These are phyloP conservation scores for Mycena leptocephala DNA, from an alignment of 768 basidiomycete species.

Conservation along the genomic window DNA sequence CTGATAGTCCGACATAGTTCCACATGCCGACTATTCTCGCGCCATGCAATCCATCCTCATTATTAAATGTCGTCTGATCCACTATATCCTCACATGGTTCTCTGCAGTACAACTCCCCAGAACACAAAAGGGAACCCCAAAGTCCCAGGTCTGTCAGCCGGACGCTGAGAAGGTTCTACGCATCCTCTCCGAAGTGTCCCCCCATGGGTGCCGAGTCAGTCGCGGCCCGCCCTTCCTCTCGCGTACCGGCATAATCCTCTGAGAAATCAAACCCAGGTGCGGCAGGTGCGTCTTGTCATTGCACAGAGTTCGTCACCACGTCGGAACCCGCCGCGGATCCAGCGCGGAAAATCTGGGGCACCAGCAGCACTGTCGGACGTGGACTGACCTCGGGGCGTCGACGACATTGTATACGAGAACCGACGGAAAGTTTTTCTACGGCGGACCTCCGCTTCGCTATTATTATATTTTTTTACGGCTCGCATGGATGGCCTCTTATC, in stretches of 20 bases:
- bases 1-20: slow-evolving; percentile 16
- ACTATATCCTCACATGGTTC: not conserved
- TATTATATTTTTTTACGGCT: no score
- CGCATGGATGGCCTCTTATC: not conserved
- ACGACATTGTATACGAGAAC: not conserved
- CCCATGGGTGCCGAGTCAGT: not conserved
- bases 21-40: not conserved
- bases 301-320: no score
- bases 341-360: slow-evolving; percentile 18
- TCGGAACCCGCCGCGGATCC: not conserved
- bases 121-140: not conserved
- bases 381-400: not conserved
- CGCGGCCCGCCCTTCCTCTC: not conserved
- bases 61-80: not conserved
- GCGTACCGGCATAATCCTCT: no score
- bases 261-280: not conserved
- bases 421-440: no score
- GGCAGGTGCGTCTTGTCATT: slow-evolving; percentile 5
- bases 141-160: not conserved
- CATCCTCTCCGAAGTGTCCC: not conserved
- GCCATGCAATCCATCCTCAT: not conserved
- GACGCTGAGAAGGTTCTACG: no score
- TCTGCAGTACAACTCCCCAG: not conserved
- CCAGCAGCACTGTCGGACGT: no score
- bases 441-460: not conserved